A percentile compares a stretch with the other conserved stretches of the same genome.
Conservation (phyloP, 208 protist genomes). For the Hexamita inflata region DNA sequence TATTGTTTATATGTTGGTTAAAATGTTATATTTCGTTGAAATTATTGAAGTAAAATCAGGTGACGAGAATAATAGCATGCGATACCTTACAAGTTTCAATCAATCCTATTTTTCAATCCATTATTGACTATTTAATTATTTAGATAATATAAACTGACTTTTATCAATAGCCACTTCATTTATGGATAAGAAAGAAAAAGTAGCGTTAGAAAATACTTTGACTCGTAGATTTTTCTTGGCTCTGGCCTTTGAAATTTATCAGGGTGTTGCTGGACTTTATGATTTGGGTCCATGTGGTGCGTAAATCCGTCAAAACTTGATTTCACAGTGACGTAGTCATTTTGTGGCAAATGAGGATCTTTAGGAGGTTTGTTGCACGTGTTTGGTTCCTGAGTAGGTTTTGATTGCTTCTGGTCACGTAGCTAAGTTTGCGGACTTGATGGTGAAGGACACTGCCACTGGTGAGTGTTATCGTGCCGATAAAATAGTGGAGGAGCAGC, state of each 20-base stretch:
- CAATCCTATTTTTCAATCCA: too few relatives aligned
- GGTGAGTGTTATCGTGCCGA: conserved; percentile 83
- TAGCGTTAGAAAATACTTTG: conserved; percentile 53
- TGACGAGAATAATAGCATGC: too few relatives aligned
- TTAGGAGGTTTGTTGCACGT: conserved; percentile 84
- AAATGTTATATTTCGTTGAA: too few relatives aligned
- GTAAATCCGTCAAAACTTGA: conserved; percentile 82
- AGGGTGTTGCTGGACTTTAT: conserved; percentile 83
- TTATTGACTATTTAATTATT: too few relatives aligned
- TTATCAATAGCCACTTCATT: too few relatives aligned
- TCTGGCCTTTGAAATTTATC: conserved; percentile 88
- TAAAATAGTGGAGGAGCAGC: conserved; percentile 74
- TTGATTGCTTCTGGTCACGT: conserved; percentile 90
- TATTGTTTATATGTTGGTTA: too few relatives aligned
- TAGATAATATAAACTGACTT: too few relatives aligned
- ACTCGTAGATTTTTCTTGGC: conserved; percentile 81
- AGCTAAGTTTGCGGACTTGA: conserved; percentile 86
- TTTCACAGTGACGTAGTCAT: conserved; percentile 83
- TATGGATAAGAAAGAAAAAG: too few relatives aligned
- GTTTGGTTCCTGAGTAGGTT: conserved; percentile 81
- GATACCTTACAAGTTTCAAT: too few relatives aligned
- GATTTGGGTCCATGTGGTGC: conserved; percentile 84
- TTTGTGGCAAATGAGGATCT: conserved; percentile 91
- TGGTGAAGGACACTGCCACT: conserved; percentile 80
- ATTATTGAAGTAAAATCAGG: too few relatives aligned